Conservation (phyloP, 1,139 yeast genomes). For the Saccharomyces hybrid region DNA sequence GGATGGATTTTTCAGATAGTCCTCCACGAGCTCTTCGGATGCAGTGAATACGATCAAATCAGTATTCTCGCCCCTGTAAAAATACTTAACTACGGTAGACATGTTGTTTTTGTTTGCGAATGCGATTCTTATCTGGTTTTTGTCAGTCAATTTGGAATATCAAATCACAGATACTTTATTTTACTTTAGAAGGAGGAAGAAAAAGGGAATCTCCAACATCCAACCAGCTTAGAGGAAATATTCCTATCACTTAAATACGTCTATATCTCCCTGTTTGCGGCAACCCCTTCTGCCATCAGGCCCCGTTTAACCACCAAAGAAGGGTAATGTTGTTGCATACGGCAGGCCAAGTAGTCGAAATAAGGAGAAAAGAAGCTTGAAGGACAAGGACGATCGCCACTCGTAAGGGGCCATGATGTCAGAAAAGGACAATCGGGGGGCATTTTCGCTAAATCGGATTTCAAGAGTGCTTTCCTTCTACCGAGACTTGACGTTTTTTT, state of each 20-base stretch:
- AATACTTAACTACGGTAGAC: conserved; percentile 39
- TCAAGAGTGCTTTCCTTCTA: background rate
- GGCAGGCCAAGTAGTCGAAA: background rate
- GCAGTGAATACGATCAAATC: conserved; percentile 65
- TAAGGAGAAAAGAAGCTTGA: background rate
- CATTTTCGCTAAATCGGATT: no score
- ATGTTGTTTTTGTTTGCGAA: conserved; percentile 11
- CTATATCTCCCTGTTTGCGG: background rate
- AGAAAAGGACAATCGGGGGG: background rate
- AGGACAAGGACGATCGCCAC: background rate
- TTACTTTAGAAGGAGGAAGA: no score
- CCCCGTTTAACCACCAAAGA: background rate
- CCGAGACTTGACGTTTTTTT: background rate
- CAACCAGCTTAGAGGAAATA: no score
- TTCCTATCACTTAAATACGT: background rate
- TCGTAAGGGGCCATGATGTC: background rate
- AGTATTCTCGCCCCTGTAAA: conserved; percentile 55
- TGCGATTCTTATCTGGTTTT: conserved; percentile 3
- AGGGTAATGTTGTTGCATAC: background rate
- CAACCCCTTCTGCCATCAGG: background rate
- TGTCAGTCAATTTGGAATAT: no score
- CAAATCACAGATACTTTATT: no score
- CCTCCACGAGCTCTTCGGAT: conserved; percentile 41
- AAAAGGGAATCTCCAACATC: no score
- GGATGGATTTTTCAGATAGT: conserved; percentile 47